Conservation (phyloP, 2,329 filamentous ascomycete species). For the Capronia americana region DNA sequence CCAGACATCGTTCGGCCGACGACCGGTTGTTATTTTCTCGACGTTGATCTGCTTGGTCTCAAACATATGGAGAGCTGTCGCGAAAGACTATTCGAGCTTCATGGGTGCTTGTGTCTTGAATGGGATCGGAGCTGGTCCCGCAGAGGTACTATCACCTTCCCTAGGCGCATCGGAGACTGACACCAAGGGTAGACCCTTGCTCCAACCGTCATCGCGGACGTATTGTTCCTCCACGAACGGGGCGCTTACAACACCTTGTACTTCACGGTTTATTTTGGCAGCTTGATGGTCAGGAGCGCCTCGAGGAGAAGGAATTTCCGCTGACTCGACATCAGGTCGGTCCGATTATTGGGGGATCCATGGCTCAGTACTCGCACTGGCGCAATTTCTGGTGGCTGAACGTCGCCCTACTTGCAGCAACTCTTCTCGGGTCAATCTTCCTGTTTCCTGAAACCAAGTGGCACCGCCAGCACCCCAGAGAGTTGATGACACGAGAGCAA, state of each 20-base stretch:
- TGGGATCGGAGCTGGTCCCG: slow-evolving; percentile 61
- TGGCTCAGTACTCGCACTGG: slow-evolving; percentile 12
- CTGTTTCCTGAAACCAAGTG: slow-evolving; percentile 27
- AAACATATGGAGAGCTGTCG: slow-evolving; percentile 64
- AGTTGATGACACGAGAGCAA: not conserved
- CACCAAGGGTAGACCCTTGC: slow-evolving; percentile 47
- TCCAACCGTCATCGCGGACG: slow-evolving; percentile 7
- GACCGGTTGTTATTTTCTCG: slow-evolving; percentile 60
- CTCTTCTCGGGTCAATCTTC: slow-evolving; percentile 16
- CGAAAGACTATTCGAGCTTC: slow-evolving; percentile 64
- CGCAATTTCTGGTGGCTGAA: slow-evolving; percentile 55
- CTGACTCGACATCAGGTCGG: slow-evolving; percentile 27
- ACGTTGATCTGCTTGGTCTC: slow-evolving; percentile 60
- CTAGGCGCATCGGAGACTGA: slow-evolving; percentile 34
- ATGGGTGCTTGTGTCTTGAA: slow-evolving; percentile 68
- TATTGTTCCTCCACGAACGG: slow-evolving; percentile 15
- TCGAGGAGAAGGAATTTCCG: too few species aligned
- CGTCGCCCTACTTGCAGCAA: slow-evolving; percentile 5
- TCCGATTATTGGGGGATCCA: slow-evolving; percentile 9
- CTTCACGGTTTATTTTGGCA: slow-evolving; percentile 16
- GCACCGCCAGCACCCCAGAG: slow-evolving; percentile 23
- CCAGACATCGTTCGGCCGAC: slow-evolving; percentile 55
- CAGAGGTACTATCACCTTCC: slow-evolving; percentile 45
- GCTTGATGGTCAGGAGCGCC: slow-evolving; percentile 7
- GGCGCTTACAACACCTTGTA: slow-evolving; percentile 14